Evolutionary conservation across 306 rosid genomes (phyloP), one percentile per base, ranked within the genome.

Genomic region (Cyclanthera cordifolia): DNA sequence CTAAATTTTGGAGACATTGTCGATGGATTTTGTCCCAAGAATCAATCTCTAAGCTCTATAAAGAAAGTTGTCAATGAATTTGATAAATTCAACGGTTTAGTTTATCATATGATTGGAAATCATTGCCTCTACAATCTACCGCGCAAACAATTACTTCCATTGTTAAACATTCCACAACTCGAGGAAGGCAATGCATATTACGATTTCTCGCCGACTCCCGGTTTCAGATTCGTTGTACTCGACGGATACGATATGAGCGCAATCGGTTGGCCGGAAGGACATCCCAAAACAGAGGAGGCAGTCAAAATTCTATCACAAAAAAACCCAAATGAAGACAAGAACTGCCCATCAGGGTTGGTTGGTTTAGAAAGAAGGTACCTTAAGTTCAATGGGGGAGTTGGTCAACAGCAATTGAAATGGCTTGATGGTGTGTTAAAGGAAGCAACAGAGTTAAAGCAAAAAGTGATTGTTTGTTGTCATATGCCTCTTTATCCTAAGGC

Each of bases 51-150:
- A 45, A 58, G 32, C 34, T 74, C 91, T 16, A 91, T 90, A 34
- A 80, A 79, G 67, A 90, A 79, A 79, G 52, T 90, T 14, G 83
- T 74, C 14, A 59, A 61, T 14, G 88, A 87, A 77, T 90, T 89
- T 49, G 84, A 83, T 32, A 78, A 71, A 8, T 89, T 90, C 68
- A 53, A 68, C 28, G 96, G 96, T 63, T 81, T 82, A 1, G 86
- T 85, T 45, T 83, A 86, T 81, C 99, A 93, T 76, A 70, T 93
- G 83, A 78, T 93, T 64, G 99, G 99, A 58, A 93, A 93, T 67
- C 99, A 93, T 73, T 93, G 99, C 80, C 90, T 93, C 47, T 93
- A 90, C 80, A 93, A 93, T 80, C 96, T 93, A 67, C 96, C 96
- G 17, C 95, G 91, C 37, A 49, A 52, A 49, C 69, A 84, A 52